These are phyloP conservation scores for Dactylellina drechsleri DNA, from an alignment of 2,329 filamentous ascomycete genomes.

Conservation along the genomic window DNA sequence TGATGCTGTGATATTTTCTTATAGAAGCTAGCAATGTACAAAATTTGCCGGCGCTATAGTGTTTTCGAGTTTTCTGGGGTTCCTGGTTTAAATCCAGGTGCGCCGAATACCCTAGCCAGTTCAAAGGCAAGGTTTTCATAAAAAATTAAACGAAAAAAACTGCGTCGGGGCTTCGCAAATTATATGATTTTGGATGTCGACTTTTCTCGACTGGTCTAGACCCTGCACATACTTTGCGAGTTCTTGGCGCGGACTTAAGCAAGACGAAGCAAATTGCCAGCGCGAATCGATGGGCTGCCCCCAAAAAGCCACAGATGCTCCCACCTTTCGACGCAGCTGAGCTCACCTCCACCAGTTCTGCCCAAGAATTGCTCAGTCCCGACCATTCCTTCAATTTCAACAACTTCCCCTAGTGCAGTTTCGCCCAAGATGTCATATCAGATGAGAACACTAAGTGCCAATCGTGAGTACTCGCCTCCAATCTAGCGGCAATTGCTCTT, in stretches of 20 bases:
- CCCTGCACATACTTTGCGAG: background rate
- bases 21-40: background rate
- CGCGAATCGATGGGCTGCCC: no score
- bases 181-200: no score
- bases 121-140: no score
- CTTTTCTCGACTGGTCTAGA: conserved; percentile 8
- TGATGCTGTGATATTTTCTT: background rate
- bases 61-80: background rate
- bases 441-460: conserved; percentile 47
- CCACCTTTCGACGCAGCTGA: background rate
- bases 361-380: no score
- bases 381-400: background rate
- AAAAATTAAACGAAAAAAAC: no score
- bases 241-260: conserved; percentile 46
- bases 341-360: no score
- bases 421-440: conserved; percentile 50
- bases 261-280: background rate
- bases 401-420: background rate
- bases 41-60: background rate
- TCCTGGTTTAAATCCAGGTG: no score
- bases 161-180: no score
- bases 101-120: no score
- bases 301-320: background rate
- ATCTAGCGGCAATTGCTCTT: no score
- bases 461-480: conserved; percentile 32